Conservation (phyloP, 768 basidiomycete species). For the Mycena rosella region DNA sequence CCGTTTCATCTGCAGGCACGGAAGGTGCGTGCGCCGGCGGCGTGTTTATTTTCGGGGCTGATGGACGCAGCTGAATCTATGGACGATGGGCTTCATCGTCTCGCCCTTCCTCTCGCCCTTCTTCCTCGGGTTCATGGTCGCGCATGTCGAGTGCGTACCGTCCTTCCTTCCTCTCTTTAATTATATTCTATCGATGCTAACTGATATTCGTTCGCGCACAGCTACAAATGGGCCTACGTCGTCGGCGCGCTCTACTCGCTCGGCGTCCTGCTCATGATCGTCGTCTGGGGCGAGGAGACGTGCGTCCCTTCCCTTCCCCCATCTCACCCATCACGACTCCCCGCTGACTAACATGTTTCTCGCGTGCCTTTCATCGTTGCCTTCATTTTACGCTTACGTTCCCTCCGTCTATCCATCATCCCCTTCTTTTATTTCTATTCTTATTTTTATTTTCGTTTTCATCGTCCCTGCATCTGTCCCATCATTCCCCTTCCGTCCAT, state of each 20-base stretch:
- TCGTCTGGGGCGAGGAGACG: slow-evolving; percentile 63
- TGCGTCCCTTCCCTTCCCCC: slow-evolving; percentile 38
- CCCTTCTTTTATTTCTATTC: no score
- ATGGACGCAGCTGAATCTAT: slow-evolving; percentile 58
- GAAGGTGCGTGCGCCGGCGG: slow-evolving; percentile 49
- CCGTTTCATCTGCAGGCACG: slow-evolving; percentile 72
- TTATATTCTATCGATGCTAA: neutral
- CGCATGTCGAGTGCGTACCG: slow-evolving; percentile 45
- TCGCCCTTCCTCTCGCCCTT: slow-evolving; percentile 62
- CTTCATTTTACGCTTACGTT: no score
- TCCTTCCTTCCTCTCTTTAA: neutral
- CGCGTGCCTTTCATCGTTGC: no score
- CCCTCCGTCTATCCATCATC: no score
- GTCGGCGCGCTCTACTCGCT: slow-evolving; percentile 61
- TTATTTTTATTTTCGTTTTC: no score
- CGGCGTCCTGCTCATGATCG: slow-evolving; percentile 57
- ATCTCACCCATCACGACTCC: no score
- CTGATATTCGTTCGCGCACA: neutral
- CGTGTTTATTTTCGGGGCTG: neutral
- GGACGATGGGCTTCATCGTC: slow-evolving; percentile 71
- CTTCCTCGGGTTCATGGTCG: slow-evolving; percentile 64
- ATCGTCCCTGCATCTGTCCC: no score
- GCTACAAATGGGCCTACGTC: slow-evolving; percentile 62
- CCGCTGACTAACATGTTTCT: no score
- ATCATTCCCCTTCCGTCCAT: no score